phyloP scores from a whole-genome alignment of 768 basidiomycete species.

The Podaxis sp. region DNA sequence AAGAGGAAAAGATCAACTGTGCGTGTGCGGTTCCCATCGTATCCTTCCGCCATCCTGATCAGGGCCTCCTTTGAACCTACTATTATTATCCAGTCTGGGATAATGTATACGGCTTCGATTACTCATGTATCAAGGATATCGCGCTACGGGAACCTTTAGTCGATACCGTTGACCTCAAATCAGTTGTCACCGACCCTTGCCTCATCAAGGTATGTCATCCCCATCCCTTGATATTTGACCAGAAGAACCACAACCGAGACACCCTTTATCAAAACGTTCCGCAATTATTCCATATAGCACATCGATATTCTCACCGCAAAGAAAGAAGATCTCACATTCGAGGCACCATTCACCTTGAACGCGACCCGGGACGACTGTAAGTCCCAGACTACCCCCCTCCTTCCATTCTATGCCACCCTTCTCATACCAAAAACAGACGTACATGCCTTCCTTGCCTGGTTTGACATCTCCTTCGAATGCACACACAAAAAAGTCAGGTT shows the following conservation, averaged over 20 bases:
- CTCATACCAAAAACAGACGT: conserved; percentile 54
- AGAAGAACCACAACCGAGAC: background rate
- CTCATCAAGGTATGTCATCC: conserved; percentile 67
- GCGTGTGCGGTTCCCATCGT: conserved; percentile 30
- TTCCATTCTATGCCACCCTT: conserved; percentile 9
- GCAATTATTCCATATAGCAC: conserved; percentile 47
- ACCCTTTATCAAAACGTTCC: background rate
- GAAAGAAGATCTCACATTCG: conserved; percentile 94
- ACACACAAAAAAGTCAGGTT: conserved; percentile 96
- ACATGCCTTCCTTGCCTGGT: conserved; percentile 99
- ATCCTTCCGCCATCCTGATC: background rate
- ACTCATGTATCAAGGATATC: conserved; percentile 99
- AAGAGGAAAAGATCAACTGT: conserved; percentile 99
- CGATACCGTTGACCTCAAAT: conserved; percentile 96
- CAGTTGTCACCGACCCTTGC: conserved; percentile 92
- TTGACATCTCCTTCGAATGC: conserved; percentile 93
- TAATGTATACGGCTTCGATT: conserved; percentile 99
- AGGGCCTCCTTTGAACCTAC: background rate
- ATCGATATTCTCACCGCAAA: conserved; percentile 89
- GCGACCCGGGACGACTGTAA: conserved; percentile 91
- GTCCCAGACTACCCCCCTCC: conserved; percentile 25
- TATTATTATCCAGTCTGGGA: conserved; percentile 86
- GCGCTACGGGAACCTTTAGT: conserved; percentile 95
- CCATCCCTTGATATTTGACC: background rate
- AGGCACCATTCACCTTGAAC: conserved; percentile 72